Percentiles rank a stretch among this genome's conserved stretches.
phyloP scores from a whole-genome alignment of 805 yeast genomes.

The Pichia manshurica region DNA sequence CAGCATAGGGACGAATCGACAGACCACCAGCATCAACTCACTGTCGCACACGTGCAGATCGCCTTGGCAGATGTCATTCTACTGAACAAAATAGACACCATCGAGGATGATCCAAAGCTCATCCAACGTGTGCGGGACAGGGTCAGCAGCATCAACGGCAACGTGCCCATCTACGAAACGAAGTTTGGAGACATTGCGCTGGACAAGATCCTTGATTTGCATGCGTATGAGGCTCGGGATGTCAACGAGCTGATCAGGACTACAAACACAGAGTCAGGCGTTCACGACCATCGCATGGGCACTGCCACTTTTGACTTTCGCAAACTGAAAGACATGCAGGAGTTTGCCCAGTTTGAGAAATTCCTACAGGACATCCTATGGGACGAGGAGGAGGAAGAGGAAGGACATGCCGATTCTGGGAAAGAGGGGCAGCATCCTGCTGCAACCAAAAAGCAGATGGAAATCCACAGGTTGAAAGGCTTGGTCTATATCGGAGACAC shows the following conservation, averaged over 20 bases:
- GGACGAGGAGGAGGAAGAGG: constrained; percentile 47
- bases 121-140: constrained; percentile 24
- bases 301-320: constrained; percentile 48
- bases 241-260: constrained; percentile 17
- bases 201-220: constrained; percentile 62
- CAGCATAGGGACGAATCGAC: constrained; percentile 15
- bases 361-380: constrained; percentile 72
- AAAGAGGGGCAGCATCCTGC: too few species aligned
- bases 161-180: constrained; percentile 64
- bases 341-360: constrained; percentile 45
- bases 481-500: constrained; percentile 40
- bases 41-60: constrained; percentile 85
- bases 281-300: constrained; percentile 49
- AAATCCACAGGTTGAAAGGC: constrained; percentile 82
- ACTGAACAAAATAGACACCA: constrained; percentile 69
- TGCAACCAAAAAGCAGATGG: too few species aligned
- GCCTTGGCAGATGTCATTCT: constrained; percentile 83
- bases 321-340: constrained; percentile 29
- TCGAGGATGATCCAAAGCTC: constrained; percentile 24
- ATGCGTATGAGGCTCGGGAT: constrained; percentile 59
- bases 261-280: constrained; percentile 17
- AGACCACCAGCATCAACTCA: constrained; percentile 26
- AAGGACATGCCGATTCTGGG: neutral
- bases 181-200: constrained; percentile 71
- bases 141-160: constrained; percentile 53